Conservation (phyloP, 2,329 filamentous ascomycete species). For the Penicillium paneum region DNA sequence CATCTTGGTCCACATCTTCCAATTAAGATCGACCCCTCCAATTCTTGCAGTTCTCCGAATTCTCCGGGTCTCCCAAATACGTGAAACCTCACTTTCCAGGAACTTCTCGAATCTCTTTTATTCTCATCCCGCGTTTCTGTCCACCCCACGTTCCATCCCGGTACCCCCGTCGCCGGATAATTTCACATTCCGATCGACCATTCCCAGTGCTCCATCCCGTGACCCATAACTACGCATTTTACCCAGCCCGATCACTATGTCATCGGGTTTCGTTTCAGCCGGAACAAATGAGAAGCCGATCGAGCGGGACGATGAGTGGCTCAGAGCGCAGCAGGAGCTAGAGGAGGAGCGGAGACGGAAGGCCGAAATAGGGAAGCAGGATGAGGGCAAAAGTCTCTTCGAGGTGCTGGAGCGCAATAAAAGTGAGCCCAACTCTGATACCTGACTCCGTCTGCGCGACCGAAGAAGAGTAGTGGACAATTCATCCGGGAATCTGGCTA, state of each 20-base stretch:
- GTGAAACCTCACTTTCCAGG: neutral
- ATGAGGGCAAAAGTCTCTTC: slow-evolving; percentile 49
- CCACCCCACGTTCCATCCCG: slow-evolving; percentile 1
- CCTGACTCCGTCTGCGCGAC: neutral
- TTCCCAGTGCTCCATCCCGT: slow-evolving; percentile 12
- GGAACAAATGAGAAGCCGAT: slow-evolving; percentile 42
- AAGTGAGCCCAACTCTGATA: slow-evolving; percentile 38
- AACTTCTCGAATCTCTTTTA: neutral
- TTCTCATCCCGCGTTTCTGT: slow-evolving; percentile 1
- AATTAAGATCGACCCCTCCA: neutral
- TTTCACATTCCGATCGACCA: slow-evolving; percentile 3
- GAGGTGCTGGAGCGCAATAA: slow-evolving; percentile 51
- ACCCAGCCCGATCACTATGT: slow-evolving; percentile 34
- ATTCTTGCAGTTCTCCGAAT: neutral
- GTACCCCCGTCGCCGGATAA: slow-evolving; percentile 15
- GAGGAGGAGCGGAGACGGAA: slow-evolving; percentile 46
- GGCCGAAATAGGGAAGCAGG: slow-evolving; percentile 52
- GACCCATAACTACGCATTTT: neutral
- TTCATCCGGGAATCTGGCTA: slow-evolving; percentile 25
- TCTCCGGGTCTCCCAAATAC: neutral
- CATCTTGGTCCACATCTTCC: neutral
- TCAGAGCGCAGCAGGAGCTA: slow-evolving; percentile 44
- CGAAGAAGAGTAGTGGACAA: neutral
- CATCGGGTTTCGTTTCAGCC: slow-evolving; percentile 46
- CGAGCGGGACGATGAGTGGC: slow-evolving; percentile 45